These are phyloP conservation scores for Withania somnifera DNA, from an alignment of 305 asterid genomes.

Conservation along the genomic window DNA sequence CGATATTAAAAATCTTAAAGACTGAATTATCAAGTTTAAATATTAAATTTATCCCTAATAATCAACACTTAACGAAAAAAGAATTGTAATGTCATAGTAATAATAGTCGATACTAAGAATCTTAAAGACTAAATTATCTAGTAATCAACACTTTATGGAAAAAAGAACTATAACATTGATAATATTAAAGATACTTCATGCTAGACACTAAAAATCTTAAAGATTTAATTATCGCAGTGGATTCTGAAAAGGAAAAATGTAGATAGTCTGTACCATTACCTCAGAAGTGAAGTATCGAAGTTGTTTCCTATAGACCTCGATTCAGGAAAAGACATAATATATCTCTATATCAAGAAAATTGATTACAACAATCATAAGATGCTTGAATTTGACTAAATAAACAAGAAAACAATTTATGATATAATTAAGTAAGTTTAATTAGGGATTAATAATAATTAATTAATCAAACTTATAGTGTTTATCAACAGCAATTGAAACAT, in stretches of 20 bases:
- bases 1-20: neutral
- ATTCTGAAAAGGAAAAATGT: too few species aligned
- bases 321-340: too few species aligned
- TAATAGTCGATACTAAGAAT: neutral
- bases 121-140: neutral
- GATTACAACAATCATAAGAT: neutral
- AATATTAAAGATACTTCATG: too few species aligned
- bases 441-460: neutral
- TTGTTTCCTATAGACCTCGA: too few species aligned
- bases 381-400: neutral
- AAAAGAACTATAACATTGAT: neutral
- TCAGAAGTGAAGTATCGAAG: too few species aligned
- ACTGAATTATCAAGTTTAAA: neutral
- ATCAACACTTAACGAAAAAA: neutral
- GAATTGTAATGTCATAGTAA: neutral
- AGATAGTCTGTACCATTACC: too few species aligned
- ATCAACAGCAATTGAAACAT: constrained; percentile 70
- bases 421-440: neutral
- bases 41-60: neutral
- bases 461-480: constrained; percentile 82
- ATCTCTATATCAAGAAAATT: neutral
- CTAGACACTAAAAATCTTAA: neutral
- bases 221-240: too few species aligned
- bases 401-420: neutral
- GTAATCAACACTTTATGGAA: neutral